These are phyloP conservation scores for Linnemannia exigua DNA, from an alignment of 192 early-diverging fungal species.

Conservation along the genomic window DNA sequence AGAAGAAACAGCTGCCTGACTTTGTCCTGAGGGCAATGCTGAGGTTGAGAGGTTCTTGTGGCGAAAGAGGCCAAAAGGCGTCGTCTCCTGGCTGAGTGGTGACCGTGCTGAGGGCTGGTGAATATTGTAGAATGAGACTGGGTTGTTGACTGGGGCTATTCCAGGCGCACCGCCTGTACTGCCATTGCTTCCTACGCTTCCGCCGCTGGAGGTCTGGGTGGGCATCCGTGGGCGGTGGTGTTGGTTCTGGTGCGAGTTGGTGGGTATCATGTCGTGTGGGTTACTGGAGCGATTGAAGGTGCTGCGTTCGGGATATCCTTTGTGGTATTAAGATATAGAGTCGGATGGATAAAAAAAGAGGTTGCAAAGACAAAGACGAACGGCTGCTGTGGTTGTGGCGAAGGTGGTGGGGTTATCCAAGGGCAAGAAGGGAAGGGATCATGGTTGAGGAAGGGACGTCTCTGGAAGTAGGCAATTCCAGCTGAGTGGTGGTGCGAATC, in stretches of 20 bases:
- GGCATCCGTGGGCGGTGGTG: constrained; percentile 38
- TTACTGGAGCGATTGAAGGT: neutral
- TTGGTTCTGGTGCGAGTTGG: constrained; percentile 18
- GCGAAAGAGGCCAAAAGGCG: constrained; percentile 54
- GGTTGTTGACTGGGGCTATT: constrained; percentile 1
- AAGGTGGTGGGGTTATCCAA: neutral
- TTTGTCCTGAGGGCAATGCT: constrained; percentile 31
- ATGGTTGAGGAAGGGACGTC: neutral
- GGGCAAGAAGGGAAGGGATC: constrained; percentile 1
- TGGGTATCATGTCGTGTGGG: constrained; percentile 33
- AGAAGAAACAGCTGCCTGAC: constrained; percentile 18
- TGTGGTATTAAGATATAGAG: constrained; percentile 5
- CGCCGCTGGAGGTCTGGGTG: constrained; percentile 14
- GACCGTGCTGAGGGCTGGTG: constrained; percentile 54
- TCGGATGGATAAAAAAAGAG: neutral
- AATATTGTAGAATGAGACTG: constrained; percentile 41
- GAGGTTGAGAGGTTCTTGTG: constrained; percentile 55
- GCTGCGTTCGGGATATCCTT: neutral
- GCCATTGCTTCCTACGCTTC: constrained; percentile 18
- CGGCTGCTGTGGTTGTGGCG: neutral
- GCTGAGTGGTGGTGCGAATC: constrained; percentile 2
- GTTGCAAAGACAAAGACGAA: constrained; percentile 9
- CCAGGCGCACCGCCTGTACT: neutral
- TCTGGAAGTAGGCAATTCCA: neutral
- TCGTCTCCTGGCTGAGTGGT: constrained; percentile 53